Evolutionary conservation across 2,329 filamentous ascomycete genomes (phyloP), one percentile per base, ranked within the genome.

Genomic region (Dactylellina parvicollis): DNA sequence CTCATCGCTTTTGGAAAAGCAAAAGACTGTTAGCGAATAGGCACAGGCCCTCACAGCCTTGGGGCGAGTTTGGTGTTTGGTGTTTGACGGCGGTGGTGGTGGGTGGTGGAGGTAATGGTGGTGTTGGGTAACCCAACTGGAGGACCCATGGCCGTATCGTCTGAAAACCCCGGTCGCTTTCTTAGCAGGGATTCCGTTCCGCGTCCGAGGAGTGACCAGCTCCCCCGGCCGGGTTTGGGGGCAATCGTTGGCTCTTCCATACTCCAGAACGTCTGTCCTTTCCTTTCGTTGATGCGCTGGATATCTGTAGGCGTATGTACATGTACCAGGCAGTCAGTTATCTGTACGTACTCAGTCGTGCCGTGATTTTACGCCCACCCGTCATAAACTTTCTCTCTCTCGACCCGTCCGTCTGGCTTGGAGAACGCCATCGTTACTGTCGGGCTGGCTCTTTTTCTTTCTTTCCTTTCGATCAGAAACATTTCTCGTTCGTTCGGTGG

Each of bases 151-250:
- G 67, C 67, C 42, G 44, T 64, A 60, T 50, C 57, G 44, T 71
- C 57, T 57, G 57, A 64, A 71, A 26, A 71, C 67, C 67, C 67
- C 44, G 26, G 67, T 65, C 54, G 24, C 30, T n/a, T 46, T 32
- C 26, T 12, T 32, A 32, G 44, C 67, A 72, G 59, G 67, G 67
- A 72, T 72, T 16, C 44, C 42, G 42, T 72, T 72, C 67, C 67
- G 67, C 67, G 67, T 65, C 59, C 64, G 20, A 64, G 65, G 61
- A 59, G 36, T 54, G 49, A 56, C 66, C 47, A 71, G 57, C 66
- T 70, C 54, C 64, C 64, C 65, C 60, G 65, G 56, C 65, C 42
- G 47, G 38, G 54, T 64, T 62, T 49, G 66, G 57, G 65, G 49
- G 52, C 40, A 65, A 65, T 57, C 62, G 66, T 57, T 64, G 57